phyloP scores from a whole-genome alignment of 306 rosid species.

The Astragalus membranaceus region DNA sequence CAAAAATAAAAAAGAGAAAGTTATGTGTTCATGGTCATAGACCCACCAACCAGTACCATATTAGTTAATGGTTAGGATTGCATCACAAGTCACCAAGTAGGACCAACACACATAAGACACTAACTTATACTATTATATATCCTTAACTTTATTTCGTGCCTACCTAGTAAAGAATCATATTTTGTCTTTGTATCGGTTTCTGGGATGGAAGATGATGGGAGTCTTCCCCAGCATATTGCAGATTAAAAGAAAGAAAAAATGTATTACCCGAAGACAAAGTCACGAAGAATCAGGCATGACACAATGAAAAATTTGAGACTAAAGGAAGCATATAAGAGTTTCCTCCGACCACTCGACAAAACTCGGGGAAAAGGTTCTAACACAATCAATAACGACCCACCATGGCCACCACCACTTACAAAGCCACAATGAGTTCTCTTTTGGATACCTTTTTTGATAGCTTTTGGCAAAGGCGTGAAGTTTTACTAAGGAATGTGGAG shows the following conservation, averaged over 20 bases:
- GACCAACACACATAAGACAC: slow-evolving; percentile 14
- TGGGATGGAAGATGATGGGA: slow-evolving; percentile 23
- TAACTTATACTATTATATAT: slow-evolving; percentile 8
- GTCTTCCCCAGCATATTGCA: slow-evolving; percentile 9
- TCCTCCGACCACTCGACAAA: slow-evolving; percentile 75
- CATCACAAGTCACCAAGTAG: slow-evolving; percentile 25
- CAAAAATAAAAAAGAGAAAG: background rate
- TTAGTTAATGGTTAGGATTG: slow-evolving; percentile 22
- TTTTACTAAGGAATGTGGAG: slow-evolving; percentile 37
- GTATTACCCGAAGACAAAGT: slow-evolving; percentile 39
- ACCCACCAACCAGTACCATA: slow-evolving; percentile 12
- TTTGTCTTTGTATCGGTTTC: slow-evolving; percentile 31
- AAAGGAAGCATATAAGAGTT: slow-evolving; percentile 29
- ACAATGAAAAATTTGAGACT: slow-evolving; percentile 27
- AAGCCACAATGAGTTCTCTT: slow-evolving; percentile 35
- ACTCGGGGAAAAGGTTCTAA: slow-evolving; percentile 43
- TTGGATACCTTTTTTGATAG: slow-evolving; percentile 41
- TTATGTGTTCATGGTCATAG: background rate
- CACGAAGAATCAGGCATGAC: slow-evolving; percentile 58
- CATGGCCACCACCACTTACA: slow-evolving; percentile 59
- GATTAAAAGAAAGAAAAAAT: slow-evolving; percentile 20
- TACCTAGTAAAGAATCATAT: slow-evolving; percentile 20
- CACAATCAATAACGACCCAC: slow-evolving; percentile 64
- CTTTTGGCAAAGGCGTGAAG: slow-evolving; percentile 67
- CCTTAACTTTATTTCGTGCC: slow-evolving; percentile 18